A percentile compares a stretch with the other conserved stretches of the same genome.
phyloP scores from a whole-genome alignment of 495 filamentous ascomycete genomes.

The Lophium mytilinum region DNA sequence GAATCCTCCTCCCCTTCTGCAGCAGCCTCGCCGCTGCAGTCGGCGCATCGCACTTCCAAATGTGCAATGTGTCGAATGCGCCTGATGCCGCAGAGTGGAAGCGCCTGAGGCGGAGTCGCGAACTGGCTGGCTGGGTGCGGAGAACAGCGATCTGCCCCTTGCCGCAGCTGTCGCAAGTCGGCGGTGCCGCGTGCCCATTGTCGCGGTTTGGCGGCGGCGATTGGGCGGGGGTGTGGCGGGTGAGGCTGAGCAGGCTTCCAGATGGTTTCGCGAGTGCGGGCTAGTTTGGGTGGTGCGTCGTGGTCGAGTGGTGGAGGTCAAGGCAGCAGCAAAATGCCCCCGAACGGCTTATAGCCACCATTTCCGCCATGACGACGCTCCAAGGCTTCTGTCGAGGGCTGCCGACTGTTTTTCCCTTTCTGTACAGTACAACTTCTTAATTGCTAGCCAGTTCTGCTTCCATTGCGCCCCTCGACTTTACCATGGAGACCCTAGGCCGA shows the following conservation, averaged over 20 bases:
- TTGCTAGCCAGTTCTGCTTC: neutral
- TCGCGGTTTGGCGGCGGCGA: neutral
- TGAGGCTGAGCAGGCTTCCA: neutral
- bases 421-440: neutral
- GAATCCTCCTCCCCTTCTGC: too few species aligned
- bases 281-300: neutral
- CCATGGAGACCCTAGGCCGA: slow-evolving; percentile 17
- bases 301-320: neutral
- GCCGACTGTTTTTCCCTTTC: neutral
- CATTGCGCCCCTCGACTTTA: neutral
- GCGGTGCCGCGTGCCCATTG: neutral
- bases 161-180: too few species aligned
- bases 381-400: neutral
- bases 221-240: neutral
- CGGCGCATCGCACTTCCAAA: too few species aligned
- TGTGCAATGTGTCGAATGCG: too few species aligned
- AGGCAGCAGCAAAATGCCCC: neutral
- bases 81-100: too few species aligned
- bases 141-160: too few species aligned
- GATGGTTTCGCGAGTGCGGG: neutral
- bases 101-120: too few species aligned
- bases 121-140: too few species aligned
- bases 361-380: neutral
- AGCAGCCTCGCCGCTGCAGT: too few species aligned
- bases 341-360: neutral